Base-by-base conservation (phyloP, 257 asterid species). In the Cinchona pubescens region DNA sequence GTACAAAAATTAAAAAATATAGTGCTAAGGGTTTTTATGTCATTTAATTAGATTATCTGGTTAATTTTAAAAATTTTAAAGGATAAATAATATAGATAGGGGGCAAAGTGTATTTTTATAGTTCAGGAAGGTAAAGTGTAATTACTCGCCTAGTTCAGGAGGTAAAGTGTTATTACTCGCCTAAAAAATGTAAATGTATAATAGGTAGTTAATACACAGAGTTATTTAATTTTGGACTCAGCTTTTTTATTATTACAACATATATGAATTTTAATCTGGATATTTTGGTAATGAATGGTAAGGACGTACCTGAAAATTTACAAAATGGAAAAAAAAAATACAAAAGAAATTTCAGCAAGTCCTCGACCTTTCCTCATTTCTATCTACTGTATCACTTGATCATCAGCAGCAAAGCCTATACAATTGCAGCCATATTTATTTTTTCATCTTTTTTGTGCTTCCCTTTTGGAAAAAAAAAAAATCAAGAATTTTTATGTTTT, bases 251-350 rank as follows among this genome's bases (percentile, higher is more conserved):
- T 49, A 51, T 37, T 56, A 56, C 79, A 68, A 68, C 69, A 68
- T 68, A 76, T 77, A 71, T 72, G 58, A 77, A 69, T 71, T 56
- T 79, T 40, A 53, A 43, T 74, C 74, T 34, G 72, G 46, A 42
- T 35, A 75, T 64, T 49, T 59, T 32, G 12, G 43, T 79, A 34
- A 11, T 23, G 64, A 42, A 43, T 16, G n/a, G 79, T 30, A 78
- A 59, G 77, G 72, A 69, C 45, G 37, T 8, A 58, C 46, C n/a
- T n/a, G 67, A 74, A 80, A 58, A 67, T 80, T 85, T 80, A 80
- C 82, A 73, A 40, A 71, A 42, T 9, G 21, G 7, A 55, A 78
- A 75, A 76, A 45, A 9, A 73, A 37, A 72, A 45, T 21, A 55
- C 15, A 61, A 78, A 75, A 71, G 32, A 0, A 15, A 51, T 1